Evolutionary conservation across 805 yeast genomes (phyloP), one percentile per base, ranked within the genome.

Genomic region (Blastobotrys attinorum): DNA sequence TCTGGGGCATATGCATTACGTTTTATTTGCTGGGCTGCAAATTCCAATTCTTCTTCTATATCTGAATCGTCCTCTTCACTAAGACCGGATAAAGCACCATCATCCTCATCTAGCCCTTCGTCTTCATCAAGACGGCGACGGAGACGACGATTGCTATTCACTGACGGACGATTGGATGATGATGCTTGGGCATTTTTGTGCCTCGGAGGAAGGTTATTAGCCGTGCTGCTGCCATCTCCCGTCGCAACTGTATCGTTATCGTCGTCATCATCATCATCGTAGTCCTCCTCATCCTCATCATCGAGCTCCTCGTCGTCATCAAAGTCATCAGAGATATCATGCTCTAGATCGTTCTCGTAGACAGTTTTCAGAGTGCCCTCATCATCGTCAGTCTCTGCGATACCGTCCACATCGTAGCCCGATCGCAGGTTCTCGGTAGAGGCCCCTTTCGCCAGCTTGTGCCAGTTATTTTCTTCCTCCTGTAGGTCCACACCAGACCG

Each of bases 41-140:
- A 57, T 38, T 63, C 55, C 46, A 70, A 53, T n/a, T 65, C 66
- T 37, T 65, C 70, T 42, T 64, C 72, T n/a, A 67, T 48, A 35
- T 66, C 66, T 35, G 60, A 61, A 36, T 61, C 67, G 35, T 66
- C 72, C 18, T 67, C 73, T 37, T 62, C 64, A 22, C 64, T 58
- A 40, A 63, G 57, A 35, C 60, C 68, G n/a, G 67, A 61, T 10
- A 58, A 34, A 47, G 49, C 20, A 10, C 40, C 44, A 43, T 42
- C 47, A 17, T 42, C 45, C 0, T 32, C 31, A 22, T 39, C 43
- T 11, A 20, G 31, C 18, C 53, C 56, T 17, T 57, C 55, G 17
- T 10, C 33, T 29, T 39, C 42, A 23, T 38, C 41, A n/a, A n/a
- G n/a, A n/a, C n/a, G n/a, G n/a, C n/a, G n/a, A n/a, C n/a, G n/a